Base-by-base conservation (phyloP, 345 rosid genomes). In the Excoecaria agallocha region DNA sequence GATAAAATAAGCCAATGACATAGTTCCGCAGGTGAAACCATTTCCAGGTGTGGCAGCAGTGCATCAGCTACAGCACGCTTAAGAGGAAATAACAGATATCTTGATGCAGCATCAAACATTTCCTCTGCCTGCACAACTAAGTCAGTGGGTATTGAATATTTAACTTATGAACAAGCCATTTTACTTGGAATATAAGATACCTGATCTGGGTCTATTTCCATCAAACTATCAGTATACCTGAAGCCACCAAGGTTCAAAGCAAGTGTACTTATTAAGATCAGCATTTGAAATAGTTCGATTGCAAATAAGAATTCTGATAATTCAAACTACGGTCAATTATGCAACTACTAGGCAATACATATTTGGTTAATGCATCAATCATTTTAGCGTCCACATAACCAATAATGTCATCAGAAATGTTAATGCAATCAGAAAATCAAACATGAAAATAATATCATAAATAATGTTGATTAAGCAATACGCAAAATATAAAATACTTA, bases 1-100 rank as follows among this genome's bases (percentile, higher is more conserved):
- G 99, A 90, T 77, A 93, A 74, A 19, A 88, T 81, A 35, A 93
- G 86, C 99, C 98, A 95, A 61, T 91, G 91, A 76, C 99, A 95
- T 64, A 95, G 57, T 81, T 95, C 97, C 52, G 91, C 91, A 66
- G 90, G 99, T 19, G 92, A 89, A 82, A 83, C 92, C 80, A 79
- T 82, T 87, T 95, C 96, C 71, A 95, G 85, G 70, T 86, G 89
- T 15, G 90, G 99, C 77, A 93, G 76, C 76, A 95, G 78, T 49
- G 82, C 96, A 69, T 95, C 99, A 80, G 96, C 99, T 52, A 95
- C 98, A 58, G 96, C 92, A 78, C 99, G 96, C 86, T 91, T 95
- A 46, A 95, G 89, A 77, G 99, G 96, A 85, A 95, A 91, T 69
- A 95, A 75, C 57, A 95, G 82, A 81, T 95, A 95, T 75, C 99